Conservation (phyloP, 768 basidiomycete genomes). For the Rhodotorula babjevae region DNA sequence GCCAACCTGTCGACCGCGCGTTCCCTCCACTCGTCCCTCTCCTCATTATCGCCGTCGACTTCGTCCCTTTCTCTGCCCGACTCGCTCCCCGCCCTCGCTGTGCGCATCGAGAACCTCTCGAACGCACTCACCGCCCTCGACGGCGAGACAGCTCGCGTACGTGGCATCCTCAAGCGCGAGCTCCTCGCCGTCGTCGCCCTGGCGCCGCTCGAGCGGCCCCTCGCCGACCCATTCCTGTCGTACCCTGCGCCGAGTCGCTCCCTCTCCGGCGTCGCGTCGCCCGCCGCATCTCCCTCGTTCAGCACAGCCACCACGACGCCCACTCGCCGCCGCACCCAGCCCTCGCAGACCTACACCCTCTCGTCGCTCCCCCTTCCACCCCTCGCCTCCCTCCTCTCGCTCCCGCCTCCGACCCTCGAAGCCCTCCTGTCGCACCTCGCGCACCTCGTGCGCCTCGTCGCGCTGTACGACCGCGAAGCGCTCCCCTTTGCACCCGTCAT, state of each 20-base stretch:
- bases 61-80: constrained; percentile 3
- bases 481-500: constrained; percentile 23
- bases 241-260: neutral
- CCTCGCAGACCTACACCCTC: constrained; percentile 8
- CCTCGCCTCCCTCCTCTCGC: constrained; percentile 8
- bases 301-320: neutral
- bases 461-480: constrained; percentile 17
- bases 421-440: constrained; percentile 18
- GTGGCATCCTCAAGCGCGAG: constrained; percentile 23
- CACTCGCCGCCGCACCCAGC: neutral
- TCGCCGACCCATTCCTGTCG: constrained; percentile 18
- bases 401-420: constrained; percentile 2
- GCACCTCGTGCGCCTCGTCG: constrained; percentile 21
- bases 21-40: constrained; percentile 18
- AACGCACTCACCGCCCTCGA: neutral
- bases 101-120: neutral
- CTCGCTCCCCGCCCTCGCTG: neutral
- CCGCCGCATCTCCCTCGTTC: neutral
- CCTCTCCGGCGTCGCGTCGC: neutral
- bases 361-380: constrained; percentile 15
- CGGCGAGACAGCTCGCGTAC: neutral
- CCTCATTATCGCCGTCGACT: neutral
- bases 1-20: constrained; percentile 26
- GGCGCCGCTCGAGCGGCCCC: neutral
- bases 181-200: constrained; percentile 20